Evolutionary conservation across 495 filamentous ascomycete genomes (phyloP).

Genomic region (Tetracladium setigerum): DNA sequence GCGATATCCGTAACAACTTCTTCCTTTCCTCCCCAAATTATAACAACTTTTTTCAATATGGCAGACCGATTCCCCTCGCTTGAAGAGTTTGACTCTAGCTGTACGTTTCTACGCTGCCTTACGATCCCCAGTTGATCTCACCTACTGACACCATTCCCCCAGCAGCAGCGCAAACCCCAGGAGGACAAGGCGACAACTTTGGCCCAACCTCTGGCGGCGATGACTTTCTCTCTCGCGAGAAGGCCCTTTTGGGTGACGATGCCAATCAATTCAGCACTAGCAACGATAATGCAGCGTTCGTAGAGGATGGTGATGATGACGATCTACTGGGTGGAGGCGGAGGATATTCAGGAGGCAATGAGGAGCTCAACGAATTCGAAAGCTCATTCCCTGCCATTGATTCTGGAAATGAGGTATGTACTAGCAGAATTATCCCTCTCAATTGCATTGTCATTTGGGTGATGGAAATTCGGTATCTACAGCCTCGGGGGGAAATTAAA

Average conservation of each 20-base stretch:
- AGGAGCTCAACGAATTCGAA: slow-evolving; percentile 69
- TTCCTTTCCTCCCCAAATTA: background rate
- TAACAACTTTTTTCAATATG: slow-evolving; percentile 42
- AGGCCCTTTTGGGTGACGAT: slow-evolving; percentile 83
- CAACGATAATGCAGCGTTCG: slow-evolving; percentile 57
- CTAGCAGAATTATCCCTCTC: slow-evolving; percentile 2
- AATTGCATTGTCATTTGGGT: background rate
- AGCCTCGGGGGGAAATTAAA: too few species aligned
- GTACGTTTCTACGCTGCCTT: slow-evolving; percentile 27
- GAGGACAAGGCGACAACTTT: slow-evolving; percentile 18
- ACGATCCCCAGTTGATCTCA: background rate
- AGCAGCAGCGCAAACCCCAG: slow-evolving; percentile 52
- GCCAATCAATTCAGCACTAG: slow-evolving; percentile 81
- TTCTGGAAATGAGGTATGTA: slow-evolving; percentile 68
- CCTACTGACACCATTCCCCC: slow-evolving; percentile 1
- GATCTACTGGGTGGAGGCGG: slow-evolving; percentile 54
- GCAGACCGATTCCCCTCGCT: slow-evolving; percentile 94
- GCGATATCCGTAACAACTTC: background rate
- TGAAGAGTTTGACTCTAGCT: slow-evolving; percentile 91
- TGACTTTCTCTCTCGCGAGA: slow-evolving; percentile 87
- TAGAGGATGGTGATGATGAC: slow-evolving; percentile 58
- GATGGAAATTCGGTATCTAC: too few species aligned
- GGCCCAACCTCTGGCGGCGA: slow-evolving; percentile 33
- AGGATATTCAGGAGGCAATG: slow-evolving; percentile 37
- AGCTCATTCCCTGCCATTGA: slow-evolving; percentile 81